These are phyloP conservation scores for Tulasnella sp. DNA, from an alignment of 768 basidiomycete species.

Conservation along the genomic window DNA sequence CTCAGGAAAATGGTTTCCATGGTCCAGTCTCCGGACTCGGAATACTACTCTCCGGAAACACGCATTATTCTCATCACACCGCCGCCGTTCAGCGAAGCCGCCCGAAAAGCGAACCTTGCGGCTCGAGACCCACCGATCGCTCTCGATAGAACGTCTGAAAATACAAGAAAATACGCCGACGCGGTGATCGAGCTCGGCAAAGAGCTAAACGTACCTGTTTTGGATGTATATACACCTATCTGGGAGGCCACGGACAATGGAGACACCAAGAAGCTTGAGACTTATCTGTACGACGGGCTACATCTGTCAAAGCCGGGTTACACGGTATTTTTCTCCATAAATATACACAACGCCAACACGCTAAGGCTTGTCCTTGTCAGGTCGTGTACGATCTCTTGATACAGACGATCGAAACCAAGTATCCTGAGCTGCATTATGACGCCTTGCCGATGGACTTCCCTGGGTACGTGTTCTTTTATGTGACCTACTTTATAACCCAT, in stretches of 20 bases:
- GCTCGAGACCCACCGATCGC: conserved; percentile 49
- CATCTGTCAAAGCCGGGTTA: conserved; percentile 78
- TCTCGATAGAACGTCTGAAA: conserved; percentile 60
- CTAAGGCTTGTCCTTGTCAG: conserved; percentile 40
- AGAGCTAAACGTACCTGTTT: conserved; percentile 54
- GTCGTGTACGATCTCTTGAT: conserved; percentile 63
- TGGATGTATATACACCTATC: conserved; percentile 72
- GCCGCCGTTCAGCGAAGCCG: conserved; percentile 70
- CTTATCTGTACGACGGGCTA: conserved; percentile 68
- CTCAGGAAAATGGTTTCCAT: conserved; percentile 58
- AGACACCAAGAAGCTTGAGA: conserved; percentile 50
- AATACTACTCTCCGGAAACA: conserved; percentile 66
- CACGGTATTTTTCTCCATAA: conserved; percentile 47
- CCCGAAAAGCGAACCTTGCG: conserved; percentile 51
- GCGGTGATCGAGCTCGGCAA: conserved; percentile 61
- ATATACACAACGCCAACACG: neutral
- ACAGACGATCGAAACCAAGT: conserved; percentile 51
- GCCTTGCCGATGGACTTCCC: conserved; percentile 57
- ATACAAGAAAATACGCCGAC: conserved; percentile 65
- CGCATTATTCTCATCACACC: conserved; percentile 78
- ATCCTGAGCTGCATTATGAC: conserved; percentile 68
- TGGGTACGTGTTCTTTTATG: conserved; percentile 46
- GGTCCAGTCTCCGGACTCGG: conserved; percentile 59
- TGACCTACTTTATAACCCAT: neutral
- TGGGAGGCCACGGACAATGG: conserved; percentile 64